Percentiles rank a stretch among this genome's conserved stretches.
phyloP scores from a whole-genome alignment of 345 rosid species.

The Pseudoturritis turrita region DNA sequence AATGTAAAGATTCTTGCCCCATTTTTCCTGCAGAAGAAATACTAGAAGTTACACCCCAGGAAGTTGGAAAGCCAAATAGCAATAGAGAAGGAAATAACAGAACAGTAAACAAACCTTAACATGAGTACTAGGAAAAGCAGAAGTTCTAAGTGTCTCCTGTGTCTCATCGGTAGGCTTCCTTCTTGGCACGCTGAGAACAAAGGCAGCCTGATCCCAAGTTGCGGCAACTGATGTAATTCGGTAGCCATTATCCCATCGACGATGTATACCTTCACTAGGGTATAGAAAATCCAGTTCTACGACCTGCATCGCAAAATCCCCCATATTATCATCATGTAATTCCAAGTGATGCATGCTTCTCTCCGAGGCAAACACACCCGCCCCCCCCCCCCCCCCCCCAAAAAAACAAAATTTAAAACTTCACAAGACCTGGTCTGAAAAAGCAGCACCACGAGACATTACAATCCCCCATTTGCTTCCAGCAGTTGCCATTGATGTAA shows the following conservation, averaged over 20 bases:
- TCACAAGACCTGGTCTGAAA: constrained; percentile 70
- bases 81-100: background rate
- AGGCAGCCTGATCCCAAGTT: constrained; percentile 89
- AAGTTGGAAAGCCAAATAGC: background rate
- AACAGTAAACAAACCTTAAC: constrained; percentile 58
- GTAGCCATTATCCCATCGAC: constrained; percentile 92
- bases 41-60: background rate
- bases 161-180: constrained; percentile 87
- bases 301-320: constrained; percentile 42
- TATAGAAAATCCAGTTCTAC: constrained; percentile 96
- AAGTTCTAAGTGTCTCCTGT: constrained; percentile 93
- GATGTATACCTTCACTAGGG: constrained; percentile 98
- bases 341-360: background rate
- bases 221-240: constrained; percentile 95
- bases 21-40: constrained; percentile 70
- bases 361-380: background rate
- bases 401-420: background rate
- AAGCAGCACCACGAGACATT: constrained; percentile 95
- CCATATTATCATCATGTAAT: background rate
- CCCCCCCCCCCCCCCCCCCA: too few species aligned
- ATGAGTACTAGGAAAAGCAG: constrained; percentile 94
- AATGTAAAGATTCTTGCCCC: constrained; percentile 93
- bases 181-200: constrained; percentile 91
- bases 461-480: constrained; percentile 97
- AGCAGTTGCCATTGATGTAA: constrained; percentile 95